Evolutionary conservation across 1,284 basidiomycete genomes (phyloP).

Genomic region (Ceratobasidium sp.): DNA sequence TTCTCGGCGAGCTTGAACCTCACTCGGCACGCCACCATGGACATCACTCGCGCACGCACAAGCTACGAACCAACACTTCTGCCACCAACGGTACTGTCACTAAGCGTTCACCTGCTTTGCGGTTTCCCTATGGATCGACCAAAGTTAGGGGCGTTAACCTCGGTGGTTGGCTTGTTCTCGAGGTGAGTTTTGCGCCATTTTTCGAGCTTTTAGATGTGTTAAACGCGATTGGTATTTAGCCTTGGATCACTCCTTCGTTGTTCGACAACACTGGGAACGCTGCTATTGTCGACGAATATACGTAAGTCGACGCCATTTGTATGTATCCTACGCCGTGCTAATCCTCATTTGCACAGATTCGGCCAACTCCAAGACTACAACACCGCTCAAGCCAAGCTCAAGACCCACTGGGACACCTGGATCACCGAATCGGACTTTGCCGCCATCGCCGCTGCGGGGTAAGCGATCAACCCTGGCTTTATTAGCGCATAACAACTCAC

Average conservation of each 20-base stretch:
- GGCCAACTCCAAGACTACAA: conserved; percentile 56
- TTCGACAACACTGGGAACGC: conserved; percentile 67
- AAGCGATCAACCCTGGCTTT: neutral
- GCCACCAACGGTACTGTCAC: conserved; percentile 12
- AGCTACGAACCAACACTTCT: neutral
- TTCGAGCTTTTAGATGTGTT: conserved; percentile 1
- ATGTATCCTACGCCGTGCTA: conserved; percentile 47
- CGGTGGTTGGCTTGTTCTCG: conserved; percentile 79
- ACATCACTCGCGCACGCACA: conserved; percentile 12
- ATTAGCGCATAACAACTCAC: conserved; percentile 1
- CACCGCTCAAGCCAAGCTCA: conserved; percentile 66
- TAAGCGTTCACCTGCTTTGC: conserved; percentile 24
- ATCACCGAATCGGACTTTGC: conserved; percentile 83
- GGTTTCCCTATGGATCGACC: conserved; percentile 48
- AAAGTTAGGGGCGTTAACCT: conserved; percentile 68
- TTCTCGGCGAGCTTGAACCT: conserved; percentile 17
- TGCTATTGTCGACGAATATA: conserved; percentile 85
- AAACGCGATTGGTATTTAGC: conserved; percentile 58
- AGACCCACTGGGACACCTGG: conserved; percentile 84
- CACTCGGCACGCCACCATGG: conserved; percentile 4
- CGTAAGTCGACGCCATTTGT: conserved; percentile 71
- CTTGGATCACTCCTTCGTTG: conserved; percentile 89
- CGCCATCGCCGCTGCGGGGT: conserved; percentile 46
- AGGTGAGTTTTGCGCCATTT: conserved; percentile 11
- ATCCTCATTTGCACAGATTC: conserved; percentile 62